phyloP scores from a whole-genome alignment of 805 yeast species.

The Teunomyces barrocoloradensis region DNA sequence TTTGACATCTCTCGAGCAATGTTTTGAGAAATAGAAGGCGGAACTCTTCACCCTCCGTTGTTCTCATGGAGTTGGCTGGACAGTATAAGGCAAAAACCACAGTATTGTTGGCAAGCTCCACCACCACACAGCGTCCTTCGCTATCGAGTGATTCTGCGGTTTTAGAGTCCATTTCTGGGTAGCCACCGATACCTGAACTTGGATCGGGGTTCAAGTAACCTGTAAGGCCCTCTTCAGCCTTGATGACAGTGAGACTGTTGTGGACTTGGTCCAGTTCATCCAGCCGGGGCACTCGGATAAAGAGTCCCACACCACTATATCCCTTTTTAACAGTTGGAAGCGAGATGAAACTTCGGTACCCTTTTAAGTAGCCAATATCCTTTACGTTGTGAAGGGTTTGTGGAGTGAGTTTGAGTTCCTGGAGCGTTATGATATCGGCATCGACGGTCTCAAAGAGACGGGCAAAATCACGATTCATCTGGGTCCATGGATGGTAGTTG shows the following conservation, averaged over 20 bases:
- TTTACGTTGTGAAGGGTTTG: constrained; percentile 18
- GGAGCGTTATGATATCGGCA: constrained; percentile 81
- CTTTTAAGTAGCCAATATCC: constrained; percentile 54
- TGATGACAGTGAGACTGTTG: constrained; percentile 49
- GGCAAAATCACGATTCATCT: constrained; percentile 35
- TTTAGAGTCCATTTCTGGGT: constrained; percentile 43
- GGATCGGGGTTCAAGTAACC: constrained; percentile 39
- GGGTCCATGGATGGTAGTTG: constrained; percentile 82
- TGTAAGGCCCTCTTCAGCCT: constrained; percentile 90
- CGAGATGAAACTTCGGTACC: constrained; percentile 64
- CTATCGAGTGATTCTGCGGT: constrained; percentile 54
- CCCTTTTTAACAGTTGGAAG: constrained; percentile 72
- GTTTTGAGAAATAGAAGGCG: constrained; percentile 56
- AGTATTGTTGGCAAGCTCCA: constrained; percentile 64
- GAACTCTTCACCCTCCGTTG: constrained; percentile 62
- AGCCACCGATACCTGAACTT: constrained; percentile 61
- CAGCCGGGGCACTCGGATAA: constrained; percentile 52
- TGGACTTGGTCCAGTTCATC: constrained; percentile 38
- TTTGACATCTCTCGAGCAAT: constrained; percentile 60
- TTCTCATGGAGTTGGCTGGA: constrained; percentile 82
- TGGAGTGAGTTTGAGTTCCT: constrained; percentile 67
- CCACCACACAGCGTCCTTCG: constrained; percentile 80
- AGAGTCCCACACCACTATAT: constrained; percentile 89
- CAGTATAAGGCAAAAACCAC: constrained; percentile 75
- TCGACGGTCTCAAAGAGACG: constrained; percentile 50